Base-by-base conservation (phyloP, 2,329 filamentous ascomycete species). In the Lachnellula cervina region DNA sequence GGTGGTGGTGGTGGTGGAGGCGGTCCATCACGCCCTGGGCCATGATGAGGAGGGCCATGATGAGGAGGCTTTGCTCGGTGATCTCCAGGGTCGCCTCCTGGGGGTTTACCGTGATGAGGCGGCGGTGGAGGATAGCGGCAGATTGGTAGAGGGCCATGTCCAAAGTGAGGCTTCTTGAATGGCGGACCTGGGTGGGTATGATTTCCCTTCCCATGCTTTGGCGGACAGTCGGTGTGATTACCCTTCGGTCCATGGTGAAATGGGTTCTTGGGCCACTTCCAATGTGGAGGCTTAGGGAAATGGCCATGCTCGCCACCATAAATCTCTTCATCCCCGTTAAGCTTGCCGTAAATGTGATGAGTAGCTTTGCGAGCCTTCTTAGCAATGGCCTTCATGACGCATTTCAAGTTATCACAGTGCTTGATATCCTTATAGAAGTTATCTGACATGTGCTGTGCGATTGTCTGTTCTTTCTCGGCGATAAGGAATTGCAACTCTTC, bases 401-500 rank as follows among this genome's bases (percentile, higher is more conserved):
- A 80, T 59, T 72, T 74, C 43, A 78, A 52, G 56, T 68, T 73
- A 49, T 72, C 70, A 54, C 76, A 78, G 7, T 72, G 66, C 21
- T 62, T 50, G 44, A 72, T 62, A 52, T 67, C 55, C 32, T 62
- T 58, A 34, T 72, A 68, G 54, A 73, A 71, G 2, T 69, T 65
- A 19, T 73, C 66, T 35, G 69, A 64, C 51, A 77, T 68, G 52
- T 72, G 69, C 4, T 67, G 49, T 5, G 48, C 51, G 23, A 69
- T 60, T 3, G 59, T 47, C 23, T 53, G 66, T 62, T 78, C 73
- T 61, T 77, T 77, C 54, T 71, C 65, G 42, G 64, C 64, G 58
- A 80, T 76, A 14, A 73, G 68, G 49, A 71, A 67, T 60, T 75
- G 68, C 42, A 80, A 69, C 51, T 75, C 71, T 32, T 66, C 61